Conservation (phyloP, 805 yeast species). For the Cyberlindnera mrakii region DNA sequence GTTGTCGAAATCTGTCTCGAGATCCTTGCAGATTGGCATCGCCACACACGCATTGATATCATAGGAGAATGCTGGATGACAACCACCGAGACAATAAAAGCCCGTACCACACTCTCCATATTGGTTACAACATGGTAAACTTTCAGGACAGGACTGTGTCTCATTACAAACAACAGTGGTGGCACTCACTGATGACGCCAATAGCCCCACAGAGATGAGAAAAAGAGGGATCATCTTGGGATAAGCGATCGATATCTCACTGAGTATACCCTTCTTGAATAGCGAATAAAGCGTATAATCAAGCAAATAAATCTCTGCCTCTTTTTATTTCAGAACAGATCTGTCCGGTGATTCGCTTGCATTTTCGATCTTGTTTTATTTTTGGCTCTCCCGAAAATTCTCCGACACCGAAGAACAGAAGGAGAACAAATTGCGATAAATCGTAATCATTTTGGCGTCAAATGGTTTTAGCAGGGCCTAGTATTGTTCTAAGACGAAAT, state of each 20-base stretch:
- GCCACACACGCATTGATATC: constrained; percentile 68
- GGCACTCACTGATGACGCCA: not conserved
- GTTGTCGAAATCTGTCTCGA: constrained; percentile 36
- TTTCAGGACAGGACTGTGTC: constrained; percentile 61
- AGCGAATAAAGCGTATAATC: too few species aligned
- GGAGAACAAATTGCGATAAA: too few species aligned
- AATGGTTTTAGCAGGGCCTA: too few species aligned
- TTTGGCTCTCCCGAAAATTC: too few species aligned
- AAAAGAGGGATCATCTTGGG: not conserved
- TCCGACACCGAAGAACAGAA: too few species aligned
- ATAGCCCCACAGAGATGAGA: not conserved
- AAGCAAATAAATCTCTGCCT: too few species aligned
- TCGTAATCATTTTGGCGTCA: too few species aligned
- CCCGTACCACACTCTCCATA: constrained; percentile 81
- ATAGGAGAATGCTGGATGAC: constrained; percentile 53
- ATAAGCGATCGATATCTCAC: not conserved
- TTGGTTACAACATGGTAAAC: constrained; percentile 79
- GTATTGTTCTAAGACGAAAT: too few species aligned
- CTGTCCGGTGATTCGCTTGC: too few species aligned
- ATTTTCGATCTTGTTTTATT: too few species aligned
- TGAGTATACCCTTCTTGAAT: too few species aligned
- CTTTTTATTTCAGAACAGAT: too few species aligned
- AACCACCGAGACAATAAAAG: constrained; percentile 74
- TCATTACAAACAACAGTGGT: constrained; percentile 40
- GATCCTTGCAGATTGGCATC: constrained; percentile 63